Evolutionary conservation across 768 basidiomycete genomes (phyloP).

Genomic region (Hericium alpestre): DNA sequence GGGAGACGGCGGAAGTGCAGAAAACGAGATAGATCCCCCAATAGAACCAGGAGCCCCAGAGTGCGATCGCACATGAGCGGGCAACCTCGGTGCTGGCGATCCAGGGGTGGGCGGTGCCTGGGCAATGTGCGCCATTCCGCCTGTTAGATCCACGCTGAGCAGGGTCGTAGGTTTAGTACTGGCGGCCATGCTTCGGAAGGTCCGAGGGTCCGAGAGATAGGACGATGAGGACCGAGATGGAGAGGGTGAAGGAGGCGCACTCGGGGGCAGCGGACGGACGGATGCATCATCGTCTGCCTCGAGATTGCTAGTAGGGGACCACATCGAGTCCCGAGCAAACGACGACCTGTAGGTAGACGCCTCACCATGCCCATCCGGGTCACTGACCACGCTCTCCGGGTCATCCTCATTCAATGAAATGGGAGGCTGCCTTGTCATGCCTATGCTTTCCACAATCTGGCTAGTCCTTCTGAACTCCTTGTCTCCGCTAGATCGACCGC

Average conservation of each 20-base stretch:
- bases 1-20: conserved; percentile 47
- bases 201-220: conserved; percentile 70
- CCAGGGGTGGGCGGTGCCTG: conserved; percentile 62
- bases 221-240: conserved; percentile 78
- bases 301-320: conserved; percentile 64
- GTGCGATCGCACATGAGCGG: conserved; percentile 40
- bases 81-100: conserved; percentile 40
- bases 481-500: conserved; percentile 14
- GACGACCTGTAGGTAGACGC: conserved; percentile 44
- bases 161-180: conserved; percentile 94
- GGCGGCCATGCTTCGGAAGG: conserved; percentile 72
- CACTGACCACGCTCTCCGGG: conserved; percentile 23
- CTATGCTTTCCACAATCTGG: conserved; percentile 9
- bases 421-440: conserved; percentile 23
- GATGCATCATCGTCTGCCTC: conserved; percentile 96
- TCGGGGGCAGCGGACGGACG: conserved; percentile 80
- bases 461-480: conserved; percentile 12
- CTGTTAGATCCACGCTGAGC: conserved; percentile 77
- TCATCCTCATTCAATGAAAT: conserved; percentile 52
- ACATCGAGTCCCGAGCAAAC: conserved; percentile 60
- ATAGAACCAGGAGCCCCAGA: conserved; percentile 39
- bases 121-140: conserved; percentile 86
- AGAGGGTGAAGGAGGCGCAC: conserved; percentile 76
- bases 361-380: conserved; percentile 21
- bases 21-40: conserved; percentile 61